A percentile compares a stretch with the other conserved stretches of the same genome.
These are phyloP conservation scores for Cylindrotheca fusiformis DNA, from an alignment of 108 stramenopile species.

Conservation along the genomic window DNA sequence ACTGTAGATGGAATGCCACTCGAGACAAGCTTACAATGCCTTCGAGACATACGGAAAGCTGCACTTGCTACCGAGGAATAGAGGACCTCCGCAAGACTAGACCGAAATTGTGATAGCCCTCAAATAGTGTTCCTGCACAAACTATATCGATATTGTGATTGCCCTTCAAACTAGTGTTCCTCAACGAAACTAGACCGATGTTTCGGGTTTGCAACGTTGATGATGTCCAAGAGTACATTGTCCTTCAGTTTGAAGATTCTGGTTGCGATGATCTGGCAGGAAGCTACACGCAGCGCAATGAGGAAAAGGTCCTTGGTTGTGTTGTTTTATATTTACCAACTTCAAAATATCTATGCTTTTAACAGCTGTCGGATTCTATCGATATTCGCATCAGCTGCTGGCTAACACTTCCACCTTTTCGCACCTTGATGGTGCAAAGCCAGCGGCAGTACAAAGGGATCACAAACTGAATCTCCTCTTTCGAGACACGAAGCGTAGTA, in stretches of 20 bases:
- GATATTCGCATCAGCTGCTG: slow-evolving; percentile 74
- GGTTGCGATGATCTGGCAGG: too few species aligned
- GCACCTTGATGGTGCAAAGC: slow-evolving; percentile 13
- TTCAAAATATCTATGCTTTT: slow-evolving; percentile 70
- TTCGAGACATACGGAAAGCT: slow-evolving; percentile 51
- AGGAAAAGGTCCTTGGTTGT: slow-evolving; percentile 22
- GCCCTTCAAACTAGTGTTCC: too few species aligned
- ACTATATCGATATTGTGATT: too few species aligned
- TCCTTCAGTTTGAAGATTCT: too few species aligned
- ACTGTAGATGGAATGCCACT: slow-evolving; percentile 80
- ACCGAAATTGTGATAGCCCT: too few species aligned
- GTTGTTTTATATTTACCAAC: slow-evolving; percentile 77
- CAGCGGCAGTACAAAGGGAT: slow-evolving; percentile 49
- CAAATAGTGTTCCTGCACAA: too few species aligned
- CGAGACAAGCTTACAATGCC: slow-evolving; percentile 57
- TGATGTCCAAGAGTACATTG: too few species aligned
- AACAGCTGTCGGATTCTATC: slow-evolving; percentile 58
- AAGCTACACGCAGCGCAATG: neutral
- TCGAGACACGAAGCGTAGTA: slow-evolving; percentile 61
- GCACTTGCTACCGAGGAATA: neutral
- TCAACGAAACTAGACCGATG: too few species aligned
- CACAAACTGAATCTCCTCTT: slow-evolving; percentile 75
- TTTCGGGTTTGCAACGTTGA: too few species aligned
- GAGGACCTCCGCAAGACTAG: too few species aligned
- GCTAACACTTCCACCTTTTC: slow-evolving; percentile 46